Evolutionary conservation across 2,329 filamentous ascomycete genomes (phyloP), one percentile per base, ranked within the genome.

Genomic region (Exophiala xenobiotica): DNA sequence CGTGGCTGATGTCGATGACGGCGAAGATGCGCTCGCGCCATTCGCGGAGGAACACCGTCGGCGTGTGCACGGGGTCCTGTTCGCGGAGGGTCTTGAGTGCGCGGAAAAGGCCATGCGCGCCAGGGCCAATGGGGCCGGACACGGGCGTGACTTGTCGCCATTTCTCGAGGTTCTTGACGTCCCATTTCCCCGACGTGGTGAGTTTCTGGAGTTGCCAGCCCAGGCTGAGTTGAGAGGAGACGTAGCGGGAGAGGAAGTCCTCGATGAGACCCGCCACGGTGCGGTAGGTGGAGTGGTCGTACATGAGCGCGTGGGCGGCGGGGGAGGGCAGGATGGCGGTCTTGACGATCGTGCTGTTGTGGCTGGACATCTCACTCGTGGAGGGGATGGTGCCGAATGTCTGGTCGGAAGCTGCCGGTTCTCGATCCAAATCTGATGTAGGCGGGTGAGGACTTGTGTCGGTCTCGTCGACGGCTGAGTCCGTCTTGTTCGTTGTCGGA

Each of bases 71-170:
- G 22, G 90, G 84, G 64, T 97, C 92, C 1, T 90, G 87, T 68
- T 96, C 90, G 26, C 92, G 83, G 16, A 97, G 78, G 0, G 93
- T 97, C 71, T 97, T 96, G 79, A 96, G 87, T 2, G 90, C 91
- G 20, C 88, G 83, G 66, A 96, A 96, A 3, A 90, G 76, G 11
- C 82, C 82, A 20, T 57, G 46, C 19, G 58, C 52, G 0, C 80
- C 88, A 53, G 58, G 54, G 0, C 80, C 88, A 53, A 97, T 93
- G 3, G 86, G 83, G 1, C 80, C 78, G 0, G 88, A 95, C 1
- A 95, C 88, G 0, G 90, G 87, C 1, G 75, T 70, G 1, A 95
- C 87, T 14, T 82, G 83, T 67, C 88, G 81, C 92, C 92, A 97
- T 66, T 97, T 97, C 53, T 81, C 83, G 8, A 96, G 77, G 64